Percentiles rank a stretch among this genome's conserved stretches.
Evolutionary conservation across 2,329 filamentous ascomycete species (phyloP).

Genomic region (Microdochium paspali): DNA sequence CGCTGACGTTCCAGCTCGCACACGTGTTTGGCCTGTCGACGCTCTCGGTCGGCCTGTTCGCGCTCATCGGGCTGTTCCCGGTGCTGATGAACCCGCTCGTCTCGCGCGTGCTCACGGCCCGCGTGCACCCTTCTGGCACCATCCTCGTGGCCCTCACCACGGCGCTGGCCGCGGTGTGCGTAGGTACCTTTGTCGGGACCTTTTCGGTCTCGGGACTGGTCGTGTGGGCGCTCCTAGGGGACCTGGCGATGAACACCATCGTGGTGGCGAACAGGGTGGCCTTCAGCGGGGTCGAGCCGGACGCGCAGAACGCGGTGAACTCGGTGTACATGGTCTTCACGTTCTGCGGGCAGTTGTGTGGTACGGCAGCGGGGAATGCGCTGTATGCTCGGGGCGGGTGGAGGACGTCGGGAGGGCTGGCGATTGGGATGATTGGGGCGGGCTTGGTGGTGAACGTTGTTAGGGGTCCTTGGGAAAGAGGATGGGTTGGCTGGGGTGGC

Average conservation of each 20-base stretch:
- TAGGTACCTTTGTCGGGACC: slow-evolving; percentile 20
- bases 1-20: slow-evolving; percentile 17
- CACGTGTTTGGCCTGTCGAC: slow-evolving; percentile 14
- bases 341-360: slow-evolving; percentile 22
- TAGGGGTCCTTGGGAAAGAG: slow-evolving; percentile 18
- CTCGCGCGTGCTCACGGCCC: slow-evolving; percentile 13
- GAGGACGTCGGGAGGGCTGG: slow-evolving; percentile 18
- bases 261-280: slow-evolving; percentile 20
- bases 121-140: slow-evolving; percentile 14
- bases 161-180: slow-evolving; percentile 10
- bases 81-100: slow-evolving; percentile 17
- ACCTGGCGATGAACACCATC: slow-evolving; percentile 20
- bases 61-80: slow-evolving; percentile 16
- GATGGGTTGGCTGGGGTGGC: slow-evolving; percentile 22
- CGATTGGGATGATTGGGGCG: slow-evolving; percentile 16
- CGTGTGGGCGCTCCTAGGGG: slow-evolving; percentile 21
- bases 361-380: slow-evolving; percentile 19
- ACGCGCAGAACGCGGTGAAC: slow-evolving; percentile 25
- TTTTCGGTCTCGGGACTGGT: slow-evolving; percentile 21
- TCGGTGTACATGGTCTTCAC: slow-evolving; percentile 23
- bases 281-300: slow-evolving; percentile 18
- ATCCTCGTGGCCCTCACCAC: slow-evolving; percentile 11
- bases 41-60: slow-evolving; percentile 16
- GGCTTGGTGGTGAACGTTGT: slow-evolving; percentile 12
- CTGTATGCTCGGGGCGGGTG: slow-evolving; percentile 21